Base-by-base conservation (phyloP, 192 early-diverging fungal species). In the Kickxella alabastrina region DNA sequence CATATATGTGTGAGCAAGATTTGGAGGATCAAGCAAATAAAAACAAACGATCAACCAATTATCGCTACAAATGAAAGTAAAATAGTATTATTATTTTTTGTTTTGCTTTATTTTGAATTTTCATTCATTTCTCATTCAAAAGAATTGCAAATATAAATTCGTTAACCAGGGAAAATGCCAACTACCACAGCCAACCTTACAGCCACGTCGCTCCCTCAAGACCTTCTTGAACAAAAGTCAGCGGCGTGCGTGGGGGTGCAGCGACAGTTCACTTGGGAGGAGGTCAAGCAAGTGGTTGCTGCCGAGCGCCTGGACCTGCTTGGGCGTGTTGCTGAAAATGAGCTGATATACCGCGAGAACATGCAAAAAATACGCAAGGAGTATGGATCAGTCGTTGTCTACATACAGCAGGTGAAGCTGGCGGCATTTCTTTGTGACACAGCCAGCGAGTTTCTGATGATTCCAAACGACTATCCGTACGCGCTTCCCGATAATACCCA, bases 391-490 rank as follows among this genome's bases (percentile, higher is more conserved):
- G 62, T 74, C 5, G 35, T 47, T 1, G 25, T 24, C 41, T 74
- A 58, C 22, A 50, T 74, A 14, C 50, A 25, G 45, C 32, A 51
- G 18, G 63, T 58, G 36, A 74, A 74, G 51, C 63, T 74, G 3
- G 63, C 45, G 6, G 51, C n/a, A 37, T 74, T 74, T 41, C 39
- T 74, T 10, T 39, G 49, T 0, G 54, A 74, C 46, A 28, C 28
- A 17, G 38, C 14, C 18, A 47, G 47, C 10, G 32, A 62, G 41
- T 51, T 53, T 18, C 52, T 74, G 50, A 44, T 77, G 42, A 43
- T 77, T 10, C 75, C 56, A 3, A 77, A 77, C 59, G 75, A 77
- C 64, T 77, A 62, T 46, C 75, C 75, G 6, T 77, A 77, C 36
- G 67, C 75, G n/a, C 43, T 77, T 21, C 50, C 51, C 2, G 41